A percentile compares a stretch with the other conserved stretches of the same genome.
Conservation (phyloP, 2,329 filamentous ascomycete genomes). For the Epichloe aotearoae region DNA sequence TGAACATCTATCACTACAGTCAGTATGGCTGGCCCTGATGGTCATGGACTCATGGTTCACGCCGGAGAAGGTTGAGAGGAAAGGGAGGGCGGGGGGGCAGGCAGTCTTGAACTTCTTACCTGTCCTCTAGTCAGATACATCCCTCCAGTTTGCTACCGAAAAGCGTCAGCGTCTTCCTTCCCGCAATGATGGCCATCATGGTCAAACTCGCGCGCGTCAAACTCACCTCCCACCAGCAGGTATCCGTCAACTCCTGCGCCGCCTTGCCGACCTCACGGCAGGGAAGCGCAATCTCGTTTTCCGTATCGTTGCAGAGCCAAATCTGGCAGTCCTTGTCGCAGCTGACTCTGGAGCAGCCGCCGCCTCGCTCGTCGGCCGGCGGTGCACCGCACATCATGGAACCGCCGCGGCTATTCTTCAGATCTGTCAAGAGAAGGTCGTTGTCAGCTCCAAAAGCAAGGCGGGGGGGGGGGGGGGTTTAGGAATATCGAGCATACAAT, state of each 20-base stretch:
- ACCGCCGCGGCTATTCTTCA: background rate
- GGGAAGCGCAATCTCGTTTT: background rate
- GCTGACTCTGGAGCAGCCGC: constrained; percentile 1
- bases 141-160: background rate
- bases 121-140: background rate
- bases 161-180: background rate
- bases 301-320: background rate
- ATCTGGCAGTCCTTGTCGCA: background rate
- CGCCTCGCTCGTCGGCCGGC: background rate
- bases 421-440: background rate
- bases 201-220: background rate
- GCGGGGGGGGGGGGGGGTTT: too few species aligned
- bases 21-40: background rate
- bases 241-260: background rate
- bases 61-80: too few species aligned
- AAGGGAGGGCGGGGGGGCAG: too few species aligned
- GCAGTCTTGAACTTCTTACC: background rate
- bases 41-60: too few species aligned
- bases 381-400: background rate
- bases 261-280: background rate
- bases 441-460: background rate
- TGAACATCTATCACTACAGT: background rate
- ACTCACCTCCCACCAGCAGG: background rate
- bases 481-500: background rate
- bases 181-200: background rate